Evolutionary conservation across 192 early-diverging fungal genomes (phyloP), one percentile per base, ranked within the genome.

Genomic region (Entophlyctis luteolus): DNA sequence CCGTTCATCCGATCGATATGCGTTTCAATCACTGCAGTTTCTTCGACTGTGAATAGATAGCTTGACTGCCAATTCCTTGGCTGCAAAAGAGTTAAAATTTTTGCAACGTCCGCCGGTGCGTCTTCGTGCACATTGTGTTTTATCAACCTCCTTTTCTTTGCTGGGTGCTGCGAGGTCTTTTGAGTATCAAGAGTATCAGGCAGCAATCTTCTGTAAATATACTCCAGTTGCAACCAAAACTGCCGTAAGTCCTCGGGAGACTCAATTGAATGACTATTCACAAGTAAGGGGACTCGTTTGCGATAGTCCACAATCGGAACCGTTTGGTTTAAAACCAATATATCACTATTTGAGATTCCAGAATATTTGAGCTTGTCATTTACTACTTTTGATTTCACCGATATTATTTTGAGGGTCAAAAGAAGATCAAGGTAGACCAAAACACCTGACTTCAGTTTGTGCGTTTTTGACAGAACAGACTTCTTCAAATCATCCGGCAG

Each of bases 161-260:
- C 29, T 25, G 60, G 60, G 12, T 5, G 39, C 8, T 28, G 38
- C 34, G 14, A 18, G 6, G 20, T 1, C 28, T 60, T 25, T 18
- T 45, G 10, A 5, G 3, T 31, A 8, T 25, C 55, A 34, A 33
- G 33, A 34, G 12, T 12, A 5, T 12, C 8, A 4, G 57, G 37
- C 4, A 65, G 36, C 6, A 65, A 50, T 34, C 59, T 62, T 5
- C 56, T 50, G 53, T 36, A 62, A 4, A 66, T 3, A 36, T 49
- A 47, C 48, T 80, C 79, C 2, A 80, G 33, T 45, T 74, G 62
- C 6, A 67, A 45, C 79, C 79, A 80, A 50, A 56, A 77, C 38
- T 71, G 39, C 28, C 56, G 25, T 22, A 74, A 6, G 33, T 45
- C 49, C 23, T 56, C 63, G 12, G 27, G 22, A 39, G 12, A 34